Evolutionary conservation across 2,329 filamentous ascomycete genomes (phyloP), one percentile per base, ranked within the genome.

Genomic region (Hypoxylon sp.): DNA sequence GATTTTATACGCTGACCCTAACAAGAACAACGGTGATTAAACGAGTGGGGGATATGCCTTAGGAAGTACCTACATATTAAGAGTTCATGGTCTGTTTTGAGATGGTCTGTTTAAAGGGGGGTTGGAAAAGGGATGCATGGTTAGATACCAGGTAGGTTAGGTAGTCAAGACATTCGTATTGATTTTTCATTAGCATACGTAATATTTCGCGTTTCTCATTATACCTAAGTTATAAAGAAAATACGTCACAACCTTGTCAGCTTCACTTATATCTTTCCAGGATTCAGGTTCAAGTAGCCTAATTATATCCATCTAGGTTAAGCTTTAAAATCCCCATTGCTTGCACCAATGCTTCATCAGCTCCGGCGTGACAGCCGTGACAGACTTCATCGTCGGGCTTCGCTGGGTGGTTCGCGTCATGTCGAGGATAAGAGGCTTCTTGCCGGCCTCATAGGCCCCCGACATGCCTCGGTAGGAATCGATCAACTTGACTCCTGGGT

Each of bases 401-500:
- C 73, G 72, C 46, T 70, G 67, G 39, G 73, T 73, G 1, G 82
- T 82, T 13, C 74, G 73, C 43, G 69, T 71, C 72, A 79, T 80
- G 7, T 80, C 79, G 56, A 83, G 77, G 24, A 74, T 68, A 2
- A 79, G 73, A 2, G 77, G 73, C 20, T 60, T 58, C 1, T 69
- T 69, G 24, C 63, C 73, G 5, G 55, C 49, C 32, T 65, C 68
- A 1, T 63, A 61, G 0, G 59, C 73, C 1, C 34, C 57, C 3
- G 70, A 71, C 70, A 80, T 72, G 1, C 70, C 74, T 51, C 73
- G 73, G 66, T 84, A 86, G 24, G 82, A 81, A 46, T 84, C 82
- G 0, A 86, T 66, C 46, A 87, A 73, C 75, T 86, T 87, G 41
- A 85, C 68, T 8, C 79, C 83, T 0, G 83, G 83, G 65, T 84